These are phyloP conservation scores for Rosa rugosa DNA, from an alignment of 306 rosid species.

Conservation along the genomic window DNA sequence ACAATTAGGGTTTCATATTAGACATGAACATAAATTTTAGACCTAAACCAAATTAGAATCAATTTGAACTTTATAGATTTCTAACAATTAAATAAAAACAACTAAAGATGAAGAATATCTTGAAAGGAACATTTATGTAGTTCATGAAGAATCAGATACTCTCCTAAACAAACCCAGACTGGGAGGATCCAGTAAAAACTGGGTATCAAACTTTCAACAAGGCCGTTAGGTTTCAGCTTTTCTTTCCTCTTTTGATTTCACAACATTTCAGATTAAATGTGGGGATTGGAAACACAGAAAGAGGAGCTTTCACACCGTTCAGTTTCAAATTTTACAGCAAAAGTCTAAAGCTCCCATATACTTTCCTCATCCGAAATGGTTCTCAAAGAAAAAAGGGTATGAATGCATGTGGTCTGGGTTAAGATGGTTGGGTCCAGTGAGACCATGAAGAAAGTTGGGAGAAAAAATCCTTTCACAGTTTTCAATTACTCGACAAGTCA, in stretches of 20 bases:
- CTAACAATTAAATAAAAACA: background rate
- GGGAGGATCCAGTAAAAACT: slow-evolving; percentile 9
- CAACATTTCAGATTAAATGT: slow-evolving; percentile 1
- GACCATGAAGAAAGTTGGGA: slow-evolving; percentile 34
- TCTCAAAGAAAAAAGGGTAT: slow-evolving; percentile 12
- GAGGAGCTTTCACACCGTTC: slow-evolving; percentile 31
- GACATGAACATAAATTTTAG: background rate
- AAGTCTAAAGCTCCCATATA: slow-evolving; percentile 12
- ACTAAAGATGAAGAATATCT: slow-evolving; percentile 41
- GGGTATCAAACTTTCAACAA: background rate
- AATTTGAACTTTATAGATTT: background rate
- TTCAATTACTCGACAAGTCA: slow-evolving; percentile 32
- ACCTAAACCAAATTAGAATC: background rate
- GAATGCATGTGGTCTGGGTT: slow-evolving; percentile 37
- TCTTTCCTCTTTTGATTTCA: slow-evolving; percentile 1
- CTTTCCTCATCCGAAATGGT: slow-evolving; percentile 11
- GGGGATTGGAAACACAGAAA: slow-evolving; percentile 19
- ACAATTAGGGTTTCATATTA: too few relatives aligned
- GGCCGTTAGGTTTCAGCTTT: background rate
- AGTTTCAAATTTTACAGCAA: slow-evolving; percentile 29
- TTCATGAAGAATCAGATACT: slow-evolving; percentile 66
- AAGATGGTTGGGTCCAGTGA: slow-evolving; percentile 34
- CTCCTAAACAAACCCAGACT: slow-evolving; percentile 29
- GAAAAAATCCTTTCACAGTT: slow-evolving; percentile 34
- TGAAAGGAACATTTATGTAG: slow-evolving; percentile 37